Evolutionary conservation across 2,329 filamentous ascomycete species (phyloP).

Genomic region (Septoria linicola): DNA sequence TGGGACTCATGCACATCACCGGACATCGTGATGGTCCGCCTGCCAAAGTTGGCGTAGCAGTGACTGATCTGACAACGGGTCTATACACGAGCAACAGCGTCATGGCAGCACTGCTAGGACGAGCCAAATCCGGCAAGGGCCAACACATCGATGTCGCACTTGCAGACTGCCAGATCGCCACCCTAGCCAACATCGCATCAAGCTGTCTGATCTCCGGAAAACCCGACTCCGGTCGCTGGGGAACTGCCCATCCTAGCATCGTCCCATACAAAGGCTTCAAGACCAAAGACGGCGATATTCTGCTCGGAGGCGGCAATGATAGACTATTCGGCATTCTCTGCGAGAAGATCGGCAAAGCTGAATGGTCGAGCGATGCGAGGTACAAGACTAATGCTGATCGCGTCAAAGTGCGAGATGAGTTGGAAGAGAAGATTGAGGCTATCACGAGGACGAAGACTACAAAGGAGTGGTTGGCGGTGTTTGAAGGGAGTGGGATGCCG

Average conservation of each 20-base stretch:
- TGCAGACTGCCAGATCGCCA: slow-evolving; percentile 93
- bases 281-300: slow-evolving; percentile 61
- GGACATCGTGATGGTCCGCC: slow-evolving; percentile 83
- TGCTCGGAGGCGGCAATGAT: slow-evolving; percentile 65
- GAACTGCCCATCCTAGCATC: slow-evolving; percentile 96
- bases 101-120: slow-evolving; percentile 83
- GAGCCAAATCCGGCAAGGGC: slow-evolving; percentile 71
- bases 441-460: slow-evolving; percentile 77
- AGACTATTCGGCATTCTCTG: slow-evolving; percentile 61
- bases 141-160: slow-evolving; percentile 91
- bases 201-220: slow-evolving; percentile 85
- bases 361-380: slow-evolving; percentile 57
- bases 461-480: slow-evolving; percentile 77
- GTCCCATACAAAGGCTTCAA: slow-evolving; percentile 88
- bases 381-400: slow-evolving; percentile 61
- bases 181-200: slow-evolving; percentile 90
- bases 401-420: slow-evolving; percentile 67
- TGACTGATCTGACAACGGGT: slow-evolving; percentile 93
- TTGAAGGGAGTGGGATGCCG: slow-evolving; percentile 90
- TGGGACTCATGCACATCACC: slow-evolving; percentile 98
- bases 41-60: slow-evolving; percentile 95
- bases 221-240: slow-evolving; percentile 87
- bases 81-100: slow-evolving; percentile 94
- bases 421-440: slow-evolving; percentile 77
- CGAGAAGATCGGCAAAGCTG: slow-evolving; percentile 56